These are phyloP conservation scores for Penicillium bovifimosum DNA, from an alignment of 495 filamentous ascomycete species.

Conservation along the genomic window DNA sequence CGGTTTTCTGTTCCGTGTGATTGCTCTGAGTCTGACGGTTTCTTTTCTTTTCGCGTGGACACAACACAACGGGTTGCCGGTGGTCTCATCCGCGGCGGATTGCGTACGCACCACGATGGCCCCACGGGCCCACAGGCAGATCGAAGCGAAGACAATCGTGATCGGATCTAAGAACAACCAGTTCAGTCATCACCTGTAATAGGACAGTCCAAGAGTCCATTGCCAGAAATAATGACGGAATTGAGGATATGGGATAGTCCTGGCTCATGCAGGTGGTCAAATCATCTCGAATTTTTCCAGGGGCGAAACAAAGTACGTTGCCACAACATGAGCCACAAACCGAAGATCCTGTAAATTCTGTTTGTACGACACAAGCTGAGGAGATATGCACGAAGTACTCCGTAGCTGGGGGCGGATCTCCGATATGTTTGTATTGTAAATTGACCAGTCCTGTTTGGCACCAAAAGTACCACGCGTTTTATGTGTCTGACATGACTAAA, in stretches of 20 bases:
- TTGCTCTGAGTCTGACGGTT: slow-evolving; percentile 8
- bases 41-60: not conserved
- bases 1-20: slow-evolving; percentile 2
- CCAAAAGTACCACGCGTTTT: not conserved
- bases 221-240: no score
- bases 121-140: not conserved
- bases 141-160: not conserved
- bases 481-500: not conserved
- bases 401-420: not conserved
- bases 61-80: not conserved
- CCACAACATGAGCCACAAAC: slow-evolving; percentile 3
- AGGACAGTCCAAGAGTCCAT: no score
- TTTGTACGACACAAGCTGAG: not conserved
- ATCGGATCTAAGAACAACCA: not conserved
- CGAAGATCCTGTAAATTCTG: not conserved
- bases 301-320: slow-evolving; percentile 1
- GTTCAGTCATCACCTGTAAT: no score
- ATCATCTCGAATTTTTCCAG: not conserved
- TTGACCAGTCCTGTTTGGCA: not conserved
- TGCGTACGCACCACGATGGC: not conserved
- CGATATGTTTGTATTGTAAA: not conserved
- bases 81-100: slow-evolving; percentile 2
- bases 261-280: not conserved
- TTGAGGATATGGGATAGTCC: no score
- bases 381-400: no score